Evolutionary conservation across 257 asterid species (phyloP).

Genomic region (Rehmannia glutinosa): DNA sequence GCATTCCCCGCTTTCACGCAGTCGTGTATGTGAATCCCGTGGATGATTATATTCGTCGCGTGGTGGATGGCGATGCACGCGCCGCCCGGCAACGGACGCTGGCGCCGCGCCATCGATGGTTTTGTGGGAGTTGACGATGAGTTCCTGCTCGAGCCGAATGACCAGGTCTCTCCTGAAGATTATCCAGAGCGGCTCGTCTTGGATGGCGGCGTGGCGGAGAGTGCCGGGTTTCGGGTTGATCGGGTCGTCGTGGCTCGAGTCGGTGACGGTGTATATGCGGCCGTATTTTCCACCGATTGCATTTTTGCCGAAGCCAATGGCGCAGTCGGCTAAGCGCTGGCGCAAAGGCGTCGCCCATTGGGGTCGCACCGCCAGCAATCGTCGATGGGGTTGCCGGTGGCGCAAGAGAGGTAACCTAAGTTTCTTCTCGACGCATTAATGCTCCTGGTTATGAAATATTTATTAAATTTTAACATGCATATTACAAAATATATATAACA

Average conservation of each 20-base stretch:
- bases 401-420: constrained; percentile 51
- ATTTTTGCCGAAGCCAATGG: constrained; percentile 71
- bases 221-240: constrained; percentile 71
- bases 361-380: constrained; percentile 82
- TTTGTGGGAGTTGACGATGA: constrained; percentile 61
- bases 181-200: constrained; percentile 71
- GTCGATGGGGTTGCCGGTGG: constrained; percentile 76
- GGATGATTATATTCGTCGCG: constrained; percentile 52
- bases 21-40: constrained; percentile 71
- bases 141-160: constrained; percentile 54
- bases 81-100: constrained; percentile 66
- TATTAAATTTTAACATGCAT: no score
- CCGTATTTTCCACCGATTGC: constrained; percentile 67
- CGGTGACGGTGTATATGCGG: constrained; percentile 60
- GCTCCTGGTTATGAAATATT: no score
- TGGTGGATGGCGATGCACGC: constrained; percentile 69
- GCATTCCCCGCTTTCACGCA: constrained; percentile 51
- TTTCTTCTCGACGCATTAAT: constrained; percentile 65
- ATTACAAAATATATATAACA: no score
- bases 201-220: constrained; percentile 71
- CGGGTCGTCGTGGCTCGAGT: constrained; percentile 54
- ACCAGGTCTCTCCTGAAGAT: constrained; percentile 65
- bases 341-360: constrained; percentile 63
- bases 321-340: constrained; percentile 74
- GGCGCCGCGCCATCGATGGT: constrained; percentile 85